Base-by-base conservation (phyloP, 1,284 basidiomycete genomes). In the Ustilago hordei region DNA sequence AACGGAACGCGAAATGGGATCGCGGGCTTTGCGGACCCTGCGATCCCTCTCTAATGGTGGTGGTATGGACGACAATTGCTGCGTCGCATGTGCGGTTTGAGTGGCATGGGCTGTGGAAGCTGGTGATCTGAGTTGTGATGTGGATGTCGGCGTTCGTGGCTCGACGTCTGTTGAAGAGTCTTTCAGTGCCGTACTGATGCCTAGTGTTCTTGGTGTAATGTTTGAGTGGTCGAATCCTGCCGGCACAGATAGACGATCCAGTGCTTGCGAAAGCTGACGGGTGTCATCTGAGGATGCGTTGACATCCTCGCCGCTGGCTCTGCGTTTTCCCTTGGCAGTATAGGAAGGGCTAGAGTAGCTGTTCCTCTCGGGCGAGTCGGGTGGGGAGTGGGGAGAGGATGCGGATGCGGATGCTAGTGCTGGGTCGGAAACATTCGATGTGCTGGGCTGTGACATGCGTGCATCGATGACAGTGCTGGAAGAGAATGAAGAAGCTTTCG, bases 291-390 rank as follows among this genome's bases (percentile, higher is more conserved):
- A 50, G n/a, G 8, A 34, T n/a, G 38, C 35, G 31, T 4, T 9
- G 15, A 32, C 32, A 19, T 59, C 32, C 4, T 66, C 56, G 32
- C 67, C 56, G 45, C 64, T 67, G 8, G 67, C 72, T 48, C 60
- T 62, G 12, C 64, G 39, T 38, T 75, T 75, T 15, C 72, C 72
- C 28, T 75, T 75, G 38, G 60, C 67, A 13, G 35, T 45, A 36
- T 70, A 64, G 0, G 63, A 53, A 1, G 43, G 48, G 39, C 61
- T 55, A 1, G 28, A 8, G 41, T 69, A 65, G 34, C 1, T 28
- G 8, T 62, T 38, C 1, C 4, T 34, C 32, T 55, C 45, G 28
- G 55, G 36, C 17, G 34, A 54, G 4, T 28, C 13, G 11, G 58
- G 34, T 23, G 53, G 35, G 7, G 58, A 57, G 12, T 9, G 23